Percentiles rank a stretch among this genome's conserved stretches.
Conservation (phyloP, 1,284 basidiomycete species). For the Kalmanozyma brasiliensis region DNA sequence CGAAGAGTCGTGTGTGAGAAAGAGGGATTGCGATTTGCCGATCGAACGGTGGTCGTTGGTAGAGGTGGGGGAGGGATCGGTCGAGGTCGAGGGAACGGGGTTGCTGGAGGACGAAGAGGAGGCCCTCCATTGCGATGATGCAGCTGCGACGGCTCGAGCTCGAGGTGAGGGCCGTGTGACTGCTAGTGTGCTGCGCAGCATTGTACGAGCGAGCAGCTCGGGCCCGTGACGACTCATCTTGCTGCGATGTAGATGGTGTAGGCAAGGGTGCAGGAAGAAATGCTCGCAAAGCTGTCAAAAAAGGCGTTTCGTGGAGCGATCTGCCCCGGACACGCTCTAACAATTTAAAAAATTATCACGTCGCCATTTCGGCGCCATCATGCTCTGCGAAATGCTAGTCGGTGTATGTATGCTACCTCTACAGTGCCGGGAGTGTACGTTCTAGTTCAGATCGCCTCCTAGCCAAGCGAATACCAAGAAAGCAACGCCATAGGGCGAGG, state of each 20-base stretch:
- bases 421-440: no score
- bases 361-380: no score
- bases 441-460: slow-evolving; percentile 58
- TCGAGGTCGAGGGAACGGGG: slow-evolving; percentile 1
- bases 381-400: no score
- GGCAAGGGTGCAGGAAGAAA: background rate
- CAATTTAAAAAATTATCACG: no score
- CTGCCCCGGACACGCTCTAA: no score
- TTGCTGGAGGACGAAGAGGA: slow-evolving; percentile 15
- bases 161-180: slow-evolving; percentile 1
- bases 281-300: background rate
- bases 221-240: slow-evolving; percentile 16
- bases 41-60: slow-evolving; percentile 56
- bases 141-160: background rate
- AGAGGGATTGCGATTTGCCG: slow-evolving; percentile 58
- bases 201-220: slow-evolving; percentile 10
- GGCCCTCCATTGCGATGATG: background rate
- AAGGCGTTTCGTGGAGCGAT: no score
- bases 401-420: no score
- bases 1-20: slow-evolving; percentile 64
- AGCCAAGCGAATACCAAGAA: slow-evolving; percentile 66
- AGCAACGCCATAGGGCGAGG: slow-evolving; percentile 63
- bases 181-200: slow-evolving; percentile 9
- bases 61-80: background rate
- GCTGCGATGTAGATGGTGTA: background rate